Evolutionary conservation across 2,329 filamentous ascomycete species (phyloP).

Genomic region (Colletotrichum magnum): DNA sequence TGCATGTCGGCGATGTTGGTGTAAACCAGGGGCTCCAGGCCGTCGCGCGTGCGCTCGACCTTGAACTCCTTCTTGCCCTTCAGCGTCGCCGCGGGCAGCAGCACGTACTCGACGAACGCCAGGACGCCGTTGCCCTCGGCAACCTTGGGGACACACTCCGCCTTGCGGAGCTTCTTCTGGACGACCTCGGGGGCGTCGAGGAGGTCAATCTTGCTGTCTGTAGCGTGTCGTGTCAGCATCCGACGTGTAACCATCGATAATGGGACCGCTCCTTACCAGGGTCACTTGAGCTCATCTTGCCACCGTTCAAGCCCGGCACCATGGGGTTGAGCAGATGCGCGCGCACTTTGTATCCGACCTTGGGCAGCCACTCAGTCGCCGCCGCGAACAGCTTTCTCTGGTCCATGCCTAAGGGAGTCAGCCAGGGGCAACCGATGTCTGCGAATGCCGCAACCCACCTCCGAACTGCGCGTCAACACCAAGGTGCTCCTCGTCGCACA

Average conservation of each 20-base stretch:
- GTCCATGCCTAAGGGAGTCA: conserved; percentile 66
- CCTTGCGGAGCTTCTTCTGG: conserved; percentile 88
- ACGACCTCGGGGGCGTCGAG: conserved; percentile 83
- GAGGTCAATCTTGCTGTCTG: conserved; percentile 92
- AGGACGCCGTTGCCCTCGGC: conserved; percentile 90
- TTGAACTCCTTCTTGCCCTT: conserved; percentile 72
- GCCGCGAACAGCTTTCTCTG: conserved; percentile 92
- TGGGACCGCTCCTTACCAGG: conserved; percentile 60
- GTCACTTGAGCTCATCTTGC: conserved; percentile 88
- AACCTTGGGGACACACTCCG: conserved; percentile 80
- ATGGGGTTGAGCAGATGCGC: conserved; percentile 83
- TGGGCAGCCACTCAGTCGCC: conserved; percentile 87
- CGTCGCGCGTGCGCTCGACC: conserved; percentile 76
- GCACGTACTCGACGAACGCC: conserved; percentile 87
- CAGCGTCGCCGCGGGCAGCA: conserved; percentile 83
- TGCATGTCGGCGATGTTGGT: conserved; percentile 80
- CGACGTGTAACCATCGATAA: neutral
- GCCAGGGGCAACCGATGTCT: neutral
- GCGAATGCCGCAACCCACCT: conserved; percentile 56
- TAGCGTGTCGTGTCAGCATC: conserved; percentile 47
- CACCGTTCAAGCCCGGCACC: conserved; percentile 87
- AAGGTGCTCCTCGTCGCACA: conserved; percentile 90
- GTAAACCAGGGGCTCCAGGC: conserved; percentile 82
- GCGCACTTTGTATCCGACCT: conserved; percentile 82
- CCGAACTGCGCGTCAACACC: conserved; percentile 92